Evolutionary conservation across 1,284 basidiomycete genomes (phyloP).

Genomic region (Boletus smithii): DNA sequence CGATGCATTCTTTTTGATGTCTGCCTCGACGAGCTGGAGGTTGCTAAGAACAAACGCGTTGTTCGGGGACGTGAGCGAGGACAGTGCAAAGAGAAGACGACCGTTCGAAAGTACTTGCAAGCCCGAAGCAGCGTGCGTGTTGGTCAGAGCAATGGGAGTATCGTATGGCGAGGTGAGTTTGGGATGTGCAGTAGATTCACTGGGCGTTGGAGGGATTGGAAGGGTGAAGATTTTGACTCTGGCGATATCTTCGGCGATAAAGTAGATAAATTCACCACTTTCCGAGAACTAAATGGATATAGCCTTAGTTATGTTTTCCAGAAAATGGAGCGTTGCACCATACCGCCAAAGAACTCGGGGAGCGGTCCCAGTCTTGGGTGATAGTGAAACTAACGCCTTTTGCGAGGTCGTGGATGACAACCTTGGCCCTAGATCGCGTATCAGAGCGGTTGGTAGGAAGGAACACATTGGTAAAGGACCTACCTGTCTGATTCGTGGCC

Average conservation of each 20-base stretch:
- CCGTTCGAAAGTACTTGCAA: conserved; percentile 59
- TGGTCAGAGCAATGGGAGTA: conserved; percentile 57
- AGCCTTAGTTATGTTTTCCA: neutral
- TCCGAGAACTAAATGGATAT: conserved; percentile 58
- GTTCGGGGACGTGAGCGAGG: conserved; percentile 70
- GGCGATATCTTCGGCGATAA: conserved; percentile 75
- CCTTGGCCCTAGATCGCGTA: conserved; percentile 49
- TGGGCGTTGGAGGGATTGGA: conserved; percentile 60
- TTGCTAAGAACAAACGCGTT: conserved; percentile 63
- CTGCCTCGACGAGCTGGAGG: conserved; percentile 41
- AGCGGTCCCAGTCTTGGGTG: conserved; percentile 82
- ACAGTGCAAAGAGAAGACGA: conserved; percentile 63
- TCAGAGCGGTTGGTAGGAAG: neutral
- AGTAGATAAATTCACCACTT: conserved; percentile 66
- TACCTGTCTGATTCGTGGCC: conserved; percentile 84
- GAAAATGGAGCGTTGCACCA: conserved; percentile 1
- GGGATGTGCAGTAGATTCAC: conserved; percentile 48
- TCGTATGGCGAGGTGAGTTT: conserved; percentile 45
- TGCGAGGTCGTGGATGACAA: conserved; percentile 74
- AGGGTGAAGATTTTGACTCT: conserved; percentile 71
- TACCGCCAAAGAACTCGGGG: conserved; percentile 44
- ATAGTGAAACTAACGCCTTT: conserved; percentile 66
- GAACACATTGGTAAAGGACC: conserved; percentile 6
- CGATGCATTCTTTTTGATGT: conserved; percentile 34
- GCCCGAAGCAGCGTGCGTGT: conserved; percentile 52